These are phyloP conservation scores for Xylaria cubensis DNA, from an alignment of 495 filamentous ascomycete genomes.

Conservation along the genomic window DNA sequence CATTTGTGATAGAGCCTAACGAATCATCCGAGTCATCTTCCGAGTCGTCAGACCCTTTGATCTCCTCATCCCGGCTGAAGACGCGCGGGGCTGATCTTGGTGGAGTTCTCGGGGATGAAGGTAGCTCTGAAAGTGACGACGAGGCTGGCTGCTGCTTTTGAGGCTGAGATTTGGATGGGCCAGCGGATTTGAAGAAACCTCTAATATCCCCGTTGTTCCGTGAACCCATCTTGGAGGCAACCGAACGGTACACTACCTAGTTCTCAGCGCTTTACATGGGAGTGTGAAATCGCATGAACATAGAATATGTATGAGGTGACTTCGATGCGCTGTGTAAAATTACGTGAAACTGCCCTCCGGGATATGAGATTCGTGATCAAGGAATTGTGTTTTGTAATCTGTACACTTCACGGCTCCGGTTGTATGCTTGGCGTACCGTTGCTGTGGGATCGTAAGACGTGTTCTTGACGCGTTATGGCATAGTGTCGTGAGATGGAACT, in stretches of 20 bases:
- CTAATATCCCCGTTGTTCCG: slow-evolving; percentile 39
- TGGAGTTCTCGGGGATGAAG: slow-evolving; percentile 41
- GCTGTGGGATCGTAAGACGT: slow-evolving; percentile 8
- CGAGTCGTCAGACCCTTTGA: slow-evolving; percentile 74
- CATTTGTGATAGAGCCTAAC: slow-evolving; percentile 38
- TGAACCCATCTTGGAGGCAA: slow-evolving; percentile 19
- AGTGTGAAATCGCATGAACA: background rate
- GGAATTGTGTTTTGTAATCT: background rate
- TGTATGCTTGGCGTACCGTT: slow-evolving; percentile 15
- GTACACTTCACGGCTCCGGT: background rate
- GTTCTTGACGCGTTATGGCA: slow-evolving; percentile 14
- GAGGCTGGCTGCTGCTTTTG: slow-evolving; percentile 27
- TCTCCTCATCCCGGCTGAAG: slow-evolving; percentile 52
- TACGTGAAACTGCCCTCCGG: background rate
- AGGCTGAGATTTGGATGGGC: slow-evolving; percentile 25
- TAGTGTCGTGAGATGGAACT: background rate
- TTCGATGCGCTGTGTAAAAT: background rate
- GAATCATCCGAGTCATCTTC: slow-evolving; percentile 54
- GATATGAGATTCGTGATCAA: background rate
- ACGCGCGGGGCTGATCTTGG: slow-evolving; percentile 35
- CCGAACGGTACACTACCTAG: background rate
- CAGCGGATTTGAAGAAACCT: slow-evolving; percentile 42
- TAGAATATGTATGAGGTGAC: background rate
- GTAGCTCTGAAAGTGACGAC: slow-evolving; percentile 20
- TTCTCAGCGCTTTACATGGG: background rate